phyloP scores from a whole-genome alignment of 2,329 filamentous ascomycete genomes.

The Colletotrichum shisoi region DNA sequence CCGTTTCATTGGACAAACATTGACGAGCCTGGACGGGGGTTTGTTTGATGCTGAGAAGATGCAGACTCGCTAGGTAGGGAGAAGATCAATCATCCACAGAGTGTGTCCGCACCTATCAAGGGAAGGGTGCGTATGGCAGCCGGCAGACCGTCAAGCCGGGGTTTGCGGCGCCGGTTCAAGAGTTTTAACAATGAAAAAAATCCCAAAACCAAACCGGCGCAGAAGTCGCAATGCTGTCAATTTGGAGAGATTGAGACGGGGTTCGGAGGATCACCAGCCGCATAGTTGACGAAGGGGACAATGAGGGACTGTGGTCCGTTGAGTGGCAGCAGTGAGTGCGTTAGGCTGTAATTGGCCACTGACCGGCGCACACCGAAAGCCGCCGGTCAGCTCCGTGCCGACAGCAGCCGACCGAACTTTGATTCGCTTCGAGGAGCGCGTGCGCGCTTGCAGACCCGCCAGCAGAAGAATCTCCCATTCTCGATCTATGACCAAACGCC shows the following conservation, averaged over 20 bases:
- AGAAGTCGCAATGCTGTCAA: background rate
- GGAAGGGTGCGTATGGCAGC: no score
- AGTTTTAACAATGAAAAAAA: background rate
- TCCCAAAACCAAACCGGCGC: background rate
- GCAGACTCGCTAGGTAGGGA: background rate
- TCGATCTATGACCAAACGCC: constrained; percentile 10
- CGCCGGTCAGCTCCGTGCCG: constrained; percentile 30
- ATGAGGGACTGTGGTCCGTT: no score
- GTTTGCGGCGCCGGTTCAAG: constrained; percentile 17
- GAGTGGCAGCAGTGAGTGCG: background rate
- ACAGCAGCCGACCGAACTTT: constrained; percentile 27
- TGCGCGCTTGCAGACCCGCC: background rate
- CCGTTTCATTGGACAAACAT: background rate
- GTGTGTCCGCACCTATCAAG: no score
- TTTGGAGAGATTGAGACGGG: background rate
- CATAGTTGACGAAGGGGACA: background rate
- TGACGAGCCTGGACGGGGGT: no score
- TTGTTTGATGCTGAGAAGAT: background rate
- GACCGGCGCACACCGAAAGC: constrained; percentile 13
- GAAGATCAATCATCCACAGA: background rate
- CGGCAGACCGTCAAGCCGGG: background rate
- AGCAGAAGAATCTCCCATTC: background rate
- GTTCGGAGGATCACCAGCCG: background rate
- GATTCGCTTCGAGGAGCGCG: background rate
- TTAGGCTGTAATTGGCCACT: constrained; percentile 12